Evolutionary conservation across 805 yeast species (phyloP), one percentile per base, ranked within the genome.

Genomic region (Monosporozyma unispora): DNA sequence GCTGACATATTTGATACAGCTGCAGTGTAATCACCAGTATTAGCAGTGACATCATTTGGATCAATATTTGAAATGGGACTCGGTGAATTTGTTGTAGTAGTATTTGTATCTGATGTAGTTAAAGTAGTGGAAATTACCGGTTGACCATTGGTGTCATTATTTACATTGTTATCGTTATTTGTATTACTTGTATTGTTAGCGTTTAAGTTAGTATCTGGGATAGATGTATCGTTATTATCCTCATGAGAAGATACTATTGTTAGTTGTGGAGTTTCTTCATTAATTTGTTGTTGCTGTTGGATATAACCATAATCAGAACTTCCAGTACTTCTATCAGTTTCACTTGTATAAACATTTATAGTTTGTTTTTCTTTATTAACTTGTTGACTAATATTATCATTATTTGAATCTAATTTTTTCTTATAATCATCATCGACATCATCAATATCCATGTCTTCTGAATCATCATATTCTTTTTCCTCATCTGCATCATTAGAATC

Each of bases 311-410:
- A 42, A 38, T 47, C 44, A 19, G 62, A 53, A 16, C 55, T 57
- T 12, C 63, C 65, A 1, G 66, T 60, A 47, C 63, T 61, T 35
- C 60, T 56, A 46, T 60, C 64, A 8, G 62, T 57, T 33, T 62
- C 66, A 18, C 56, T 59, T 35, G 61, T 55, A 50, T 60, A 60
- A 23, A 57, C 57, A 22, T 55, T 51, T 2, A 58, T 51, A 9
- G 53, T 48, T 42, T 56, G 59, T 39, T 60, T 61, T 29, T 60
- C 62, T 21, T 48, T 51, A 39, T 44, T 48, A n/a, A 29, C 38
- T 37, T 29, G 40, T 29, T 46, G 62, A 35, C 54, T 52, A 3
- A 45, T 45, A 2, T 49, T 52, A 28, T 59, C 61, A 14, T 50
- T 52, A 19, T 48, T 55, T 10, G 48, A 52, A 25, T 52, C 54